Conservation (phyloP, 495 filamentous ascomycete genomes). For the Hypoxylon cercidicola region DNA sequence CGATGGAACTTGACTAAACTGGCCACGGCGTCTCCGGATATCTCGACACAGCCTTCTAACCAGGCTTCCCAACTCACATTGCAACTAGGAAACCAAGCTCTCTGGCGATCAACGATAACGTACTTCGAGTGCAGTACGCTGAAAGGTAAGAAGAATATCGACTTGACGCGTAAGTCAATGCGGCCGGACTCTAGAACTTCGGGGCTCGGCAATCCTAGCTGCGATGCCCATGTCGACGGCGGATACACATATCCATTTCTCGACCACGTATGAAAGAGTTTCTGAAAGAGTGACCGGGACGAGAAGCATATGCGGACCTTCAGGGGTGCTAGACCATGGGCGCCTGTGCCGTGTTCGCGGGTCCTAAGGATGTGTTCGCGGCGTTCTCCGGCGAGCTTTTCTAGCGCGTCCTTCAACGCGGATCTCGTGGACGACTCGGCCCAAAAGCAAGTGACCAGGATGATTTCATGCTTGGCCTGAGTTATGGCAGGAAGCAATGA, state of each 20-base stretch:
- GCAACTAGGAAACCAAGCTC: constrained; percentile 71
- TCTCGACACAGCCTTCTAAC: constrained; percentile 74
- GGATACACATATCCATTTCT: constrained; percentile 66
- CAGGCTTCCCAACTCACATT: constrained; percentile 82
- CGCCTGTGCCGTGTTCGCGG: constrained; percentile 18
- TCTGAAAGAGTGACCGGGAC: constrained; percentile 72
- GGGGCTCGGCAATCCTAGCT: constrained; percentile 67
- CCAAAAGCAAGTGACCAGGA: constrained; percentile 85
- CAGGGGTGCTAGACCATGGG: constrained; percentile 42
- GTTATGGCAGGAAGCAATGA: constrained; percentile 66
- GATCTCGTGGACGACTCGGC: constrained; percentile 65
- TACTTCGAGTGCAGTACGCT: constrained; percentile 84
- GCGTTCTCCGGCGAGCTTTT: constrained; percentile 57
- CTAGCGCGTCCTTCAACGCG: constrained; percentile 59
- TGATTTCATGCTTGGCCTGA: constrained; percentile 67
- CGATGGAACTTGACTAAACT: constrained; percentile 69
- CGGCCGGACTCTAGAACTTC: constrained; percentile 59
- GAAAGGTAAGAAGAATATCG: constrained; percentile 76
- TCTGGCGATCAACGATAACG: constrained; percentile 71
- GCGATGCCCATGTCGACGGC: constrained; percentile 62
- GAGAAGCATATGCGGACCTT: constrained; percentile 72
- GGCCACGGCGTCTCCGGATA: constrained; percentile 65
- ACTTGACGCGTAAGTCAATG: constrained; percentile 73
- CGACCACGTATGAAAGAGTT: constrained; percentile 71
- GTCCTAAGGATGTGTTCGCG: constrained; percentile 41